phyloP scores from a whole-genome alignment of 2,329 filamentous ascomycete genomes.

The Fusarium humuli region DNA sequence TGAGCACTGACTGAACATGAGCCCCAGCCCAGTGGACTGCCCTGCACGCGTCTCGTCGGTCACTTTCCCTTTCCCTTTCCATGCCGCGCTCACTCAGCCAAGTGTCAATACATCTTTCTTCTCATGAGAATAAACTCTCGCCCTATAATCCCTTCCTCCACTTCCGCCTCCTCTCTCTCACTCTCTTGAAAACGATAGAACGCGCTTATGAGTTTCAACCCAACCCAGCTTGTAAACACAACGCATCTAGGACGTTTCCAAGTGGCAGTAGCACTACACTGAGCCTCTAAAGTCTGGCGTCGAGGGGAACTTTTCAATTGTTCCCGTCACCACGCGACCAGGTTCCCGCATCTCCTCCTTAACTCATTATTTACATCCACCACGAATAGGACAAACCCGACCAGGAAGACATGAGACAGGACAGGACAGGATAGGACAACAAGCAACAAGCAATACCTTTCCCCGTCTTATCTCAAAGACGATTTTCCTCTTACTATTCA shows the following conservation, averaged over 20 bases:
- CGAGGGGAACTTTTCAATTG: constrained; percentile 17
- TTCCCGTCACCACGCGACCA: constrained; percentile 37
- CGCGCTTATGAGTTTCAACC: neutral
- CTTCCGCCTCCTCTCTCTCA: neutral
- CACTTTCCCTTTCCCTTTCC: constrained; percentile 26
- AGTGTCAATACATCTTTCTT: constrained; percentile 26
- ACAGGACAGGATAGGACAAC: neutral
- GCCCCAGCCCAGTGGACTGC: neutral
- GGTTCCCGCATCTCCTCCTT: constrained; percentile 41
- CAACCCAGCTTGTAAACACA: constrained; percentile 17
- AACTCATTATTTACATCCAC: constrained; percentile 42
- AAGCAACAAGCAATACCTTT: neutral
- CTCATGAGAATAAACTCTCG: constrained; percentile 34
- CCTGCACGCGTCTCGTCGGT: constrained; percentile 46
- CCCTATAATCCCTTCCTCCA: constrained; percentile 5
- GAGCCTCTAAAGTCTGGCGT: constrained; percentile 8
- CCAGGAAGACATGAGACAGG: constrained; percentile 10
- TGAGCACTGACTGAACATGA: neutral
- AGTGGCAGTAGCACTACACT: constrained; percentile 23
- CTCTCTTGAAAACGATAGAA: constrained; percentile 22
- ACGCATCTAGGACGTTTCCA: constrained; percentile 20
- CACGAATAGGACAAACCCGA: constrained; percentile 9
- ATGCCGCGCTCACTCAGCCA: constrained; percentile 36
- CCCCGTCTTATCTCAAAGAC: constrained; percentile 17
- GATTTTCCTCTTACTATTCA: neutral